These are phyloP conservation scores for Epicoccum nigrum DNA, from an alignment of 2,329 filamentous ascomycete species.

Conservation along the genomic window DNA sequence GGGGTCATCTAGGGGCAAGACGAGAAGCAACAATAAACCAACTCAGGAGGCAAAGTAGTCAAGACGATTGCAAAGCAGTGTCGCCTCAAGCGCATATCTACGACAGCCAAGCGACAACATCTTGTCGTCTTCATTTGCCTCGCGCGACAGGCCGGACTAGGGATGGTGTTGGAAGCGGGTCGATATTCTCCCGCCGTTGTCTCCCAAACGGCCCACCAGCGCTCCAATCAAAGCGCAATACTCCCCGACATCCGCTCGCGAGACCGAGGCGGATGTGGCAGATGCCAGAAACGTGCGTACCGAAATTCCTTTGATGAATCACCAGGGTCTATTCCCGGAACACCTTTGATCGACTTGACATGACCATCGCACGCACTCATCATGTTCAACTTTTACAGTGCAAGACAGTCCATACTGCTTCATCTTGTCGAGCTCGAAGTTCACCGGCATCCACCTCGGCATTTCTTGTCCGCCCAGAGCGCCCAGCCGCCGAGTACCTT, in stretches of 20 bases:
- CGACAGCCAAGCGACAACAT: slow-evolving; percentile 13
- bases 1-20: neutral
- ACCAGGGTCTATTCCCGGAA: neutral
- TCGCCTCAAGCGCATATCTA: slow-evolving; percentile 2
- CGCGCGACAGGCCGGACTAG: slow-evolving; percentile 14
- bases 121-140: slow-evolving; percentile 19
- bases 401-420: neutral
- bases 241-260: slow-evolving; percentile 13
- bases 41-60: neutral
- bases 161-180: slow-evolving; percentile 16
- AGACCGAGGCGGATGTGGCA: slow-evolving; percentile 2
- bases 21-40: neutral
- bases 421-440: neutral
- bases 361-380: too few relatives aligned
- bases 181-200: slow-evolving; percentile 18
- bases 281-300: slow-evolving; percentile 9
- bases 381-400: neutral
- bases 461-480: slow-evolving; percentile 5
- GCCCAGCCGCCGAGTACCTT: slow-evolving; percentile 20
- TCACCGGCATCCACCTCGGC: neutral
- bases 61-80: neutral
- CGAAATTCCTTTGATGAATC: neutral
- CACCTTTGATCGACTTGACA: neutral
- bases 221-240: slow-evolving; percentile 6
- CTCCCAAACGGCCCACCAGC: neutral